These are phyloP conservation scores for Fusarium irregulare DNA, from an alignment of 2,329 filamentous ascomycete species.

Conservation along the genomic window DNA sequence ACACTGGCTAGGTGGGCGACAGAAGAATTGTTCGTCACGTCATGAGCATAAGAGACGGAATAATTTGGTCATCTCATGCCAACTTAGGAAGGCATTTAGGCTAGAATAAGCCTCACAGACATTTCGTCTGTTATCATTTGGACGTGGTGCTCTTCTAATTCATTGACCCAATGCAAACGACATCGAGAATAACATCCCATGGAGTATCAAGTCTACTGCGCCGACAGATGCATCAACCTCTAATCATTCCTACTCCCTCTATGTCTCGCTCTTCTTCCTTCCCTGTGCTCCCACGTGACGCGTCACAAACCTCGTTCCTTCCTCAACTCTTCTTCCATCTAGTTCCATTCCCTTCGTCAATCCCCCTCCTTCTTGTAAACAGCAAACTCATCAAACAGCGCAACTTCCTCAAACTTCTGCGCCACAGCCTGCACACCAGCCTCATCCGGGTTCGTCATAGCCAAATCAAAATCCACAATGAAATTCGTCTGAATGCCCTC, in stretches of 20 bases:
- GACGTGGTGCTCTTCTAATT: too few species aligned
- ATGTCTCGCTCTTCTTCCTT: neutral
- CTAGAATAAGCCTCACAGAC: too few species aligned
- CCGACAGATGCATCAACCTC: neutral
- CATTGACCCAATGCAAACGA: too few species aligned
- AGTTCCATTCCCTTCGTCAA: neutral
- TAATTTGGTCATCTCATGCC: neutral
- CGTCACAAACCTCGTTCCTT: neutral
- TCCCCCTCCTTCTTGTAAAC: constrained; percentile 11
- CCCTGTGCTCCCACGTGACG: neutral
- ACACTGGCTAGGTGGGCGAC: too few species aligned
- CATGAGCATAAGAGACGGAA: neutral
- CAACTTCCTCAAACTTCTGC: constrained; percentile 13
- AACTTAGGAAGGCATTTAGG: neutral
- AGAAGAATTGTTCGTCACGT: neutral
- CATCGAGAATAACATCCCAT: too few species aligned
- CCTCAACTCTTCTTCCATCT: neutral
- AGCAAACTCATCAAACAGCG: constrained; percentile 16
- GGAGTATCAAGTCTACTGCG: neutral
- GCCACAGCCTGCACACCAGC: constrained; percentile 2
- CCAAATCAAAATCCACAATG: constrained; percentile 11
- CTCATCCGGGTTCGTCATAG: neutral
- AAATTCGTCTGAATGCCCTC: neutral
- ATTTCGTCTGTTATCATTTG: too few species aligned
- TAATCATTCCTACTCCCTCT: fast-evolving